Conservation (phyloP, 2,329 filamentous ascomycete genomes). For the Tothia fuscella region DNA sequence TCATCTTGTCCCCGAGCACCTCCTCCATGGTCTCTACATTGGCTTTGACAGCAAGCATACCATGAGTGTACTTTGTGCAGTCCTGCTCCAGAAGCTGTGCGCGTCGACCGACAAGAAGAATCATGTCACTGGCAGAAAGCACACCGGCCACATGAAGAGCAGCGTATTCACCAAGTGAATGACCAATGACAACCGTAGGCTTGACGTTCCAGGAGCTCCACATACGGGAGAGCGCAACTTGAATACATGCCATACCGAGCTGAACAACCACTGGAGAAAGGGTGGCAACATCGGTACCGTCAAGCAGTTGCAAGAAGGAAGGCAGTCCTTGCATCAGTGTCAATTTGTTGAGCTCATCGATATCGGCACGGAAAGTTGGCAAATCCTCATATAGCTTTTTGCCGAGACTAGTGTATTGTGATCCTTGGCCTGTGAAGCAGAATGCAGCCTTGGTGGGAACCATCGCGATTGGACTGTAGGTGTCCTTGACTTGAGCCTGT, state of each 20-base stretch:
- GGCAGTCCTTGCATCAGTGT: slow-evolving; percentile 35
- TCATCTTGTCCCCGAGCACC: slow-evolving; percentile 37
- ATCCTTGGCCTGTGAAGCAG: slow-evolving; percentile 41
- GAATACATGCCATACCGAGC: slow-evolving; percentile 41
- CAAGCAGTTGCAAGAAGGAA: slow-evolving; percentile 37
- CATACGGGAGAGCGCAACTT: slow-evolving; percentile 41
- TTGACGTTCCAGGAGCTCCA: slow-evolving; percentile 43
- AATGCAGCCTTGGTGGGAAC: slow-evolving; percentile 38
- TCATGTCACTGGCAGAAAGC: slow-evolving; percentile 56
- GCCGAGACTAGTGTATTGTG: slow-evolving; percentile 39
- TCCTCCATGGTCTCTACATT: slow-evolving; percentile 40
- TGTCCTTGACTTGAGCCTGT: slow-evolving; percentile 36
- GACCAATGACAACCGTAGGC: slow-evolving; percentile 39
- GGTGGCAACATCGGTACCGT: slow-evolving; percentile 36
- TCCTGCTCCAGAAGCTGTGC: slow-evolving; percentile 52
- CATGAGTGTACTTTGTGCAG: slow-evolving; percentile 55
- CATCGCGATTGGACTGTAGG: slow-evolving; percentile 41
- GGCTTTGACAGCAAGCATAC: slow-evolving; percentile 50
- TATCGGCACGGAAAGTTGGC: slow-evolving; percentile 35
- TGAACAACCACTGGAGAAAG: slow-evolving; percentile 41
- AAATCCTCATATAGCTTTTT: slow-evolving; percentile 39
- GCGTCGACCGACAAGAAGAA: slow-evolving; percentile 59
- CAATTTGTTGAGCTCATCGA: slow-evolving; percentile 37
- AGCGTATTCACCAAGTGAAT: slow-evolving; percentile 62
- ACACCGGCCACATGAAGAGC: slow-evolving; percentile 60